These are phyloP conservation scores for Microdochium bolleyi DNA, from an alignment of 2,329 filamentous ascomycete genomes.

Conservation along the genomic window DNA sequence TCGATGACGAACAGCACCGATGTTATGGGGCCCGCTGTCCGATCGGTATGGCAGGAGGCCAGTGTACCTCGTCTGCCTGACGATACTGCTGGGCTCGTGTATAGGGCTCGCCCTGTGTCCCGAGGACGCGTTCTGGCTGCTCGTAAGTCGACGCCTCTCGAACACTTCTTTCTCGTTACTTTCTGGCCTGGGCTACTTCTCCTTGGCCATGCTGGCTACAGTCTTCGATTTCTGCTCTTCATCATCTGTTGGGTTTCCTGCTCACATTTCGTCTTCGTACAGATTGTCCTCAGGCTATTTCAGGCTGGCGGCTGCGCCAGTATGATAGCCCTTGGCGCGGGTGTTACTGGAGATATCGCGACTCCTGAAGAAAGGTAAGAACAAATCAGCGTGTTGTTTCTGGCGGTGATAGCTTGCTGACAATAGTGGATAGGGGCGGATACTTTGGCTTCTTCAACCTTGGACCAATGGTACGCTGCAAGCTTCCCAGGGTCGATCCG, in stretches of 20 bases:
- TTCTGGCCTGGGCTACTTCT: too few relatives aligned
- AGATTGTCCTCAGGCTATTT: slow-evolving; percentile 17
- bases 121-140: slow-evolving; percentile 19
- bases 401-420: neutral
- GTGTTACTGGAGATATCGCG: slow-evolving; percentile 23
- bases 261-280: too few relatives aligned
- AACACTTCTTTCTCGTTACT: too few relatives aligned
- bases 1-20: slow-evolving; percentile 15
- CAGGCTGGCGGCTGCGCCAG: slow-evolving; percentile 24
- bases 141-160: too few relatives aligned
- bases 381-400: neutral
- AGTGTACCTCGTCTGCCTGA: slow-evolving; percentile 18
- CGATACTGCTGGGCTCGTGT: slow-evolving; percentile 20
- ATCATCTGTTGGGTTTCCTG: too few relatives aligned
- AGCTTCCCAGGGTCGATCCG: too few relatives aligned
- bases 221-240: too few relatives aligned
- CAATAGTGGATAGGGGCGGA: slow-evolving; percentile 11
- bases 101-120: slow-evolving; percentile 23
- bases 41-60: slow-evolving; percentile 22
- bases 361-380: slow-evolving; percentile 15
- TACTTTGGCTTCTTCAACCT: slow-evolving; percentile 24
- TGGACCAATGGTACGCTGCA: slow-evolving; percentile 30
- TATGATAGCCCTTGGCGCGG: slow-evolving; percentile 23
- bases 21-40: slow-evolving; percentile 25
- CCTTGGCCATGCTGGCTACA: too few relatives aligned